Base-by-base conservation (phyloP, 768 basidiomycete species). In the Boletus barrowsii region DNA sequence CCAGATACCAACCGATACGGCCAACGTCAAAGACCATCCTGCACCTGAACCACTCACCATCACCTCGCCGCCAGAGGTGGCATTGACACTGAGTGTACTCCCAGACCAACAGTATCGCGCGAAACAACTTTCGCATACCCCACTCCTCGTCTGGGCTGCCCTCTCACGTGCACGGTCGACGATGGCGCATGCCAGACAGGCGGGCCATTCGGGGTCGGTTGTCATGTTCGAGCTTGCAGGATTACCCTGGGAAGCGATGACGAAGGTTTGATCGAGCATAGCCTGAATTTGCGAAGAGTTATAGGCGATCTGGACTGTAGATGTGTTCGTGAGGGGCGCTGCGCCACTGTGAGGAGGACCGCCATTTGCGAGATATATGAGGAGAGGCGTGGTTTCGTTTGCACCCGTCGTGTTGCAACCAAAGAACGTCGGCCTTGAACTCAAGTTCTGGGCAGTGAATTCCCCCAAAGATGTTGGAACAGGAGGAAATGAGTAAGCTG, bases 341-440 rank as follows among this genome's bases (percentile, higher is more conserved):
- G 69, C 60, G 18, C 74, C 68, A 32, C 76, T 67, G 53, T 63
- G 69, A 41, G 75, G 76, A 2, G 75, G 67, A 5, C 76, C 78
- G 29, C 81, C 80, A 59, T 79, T 81, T 1, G 83, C 82, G n/a
- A 84, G 66, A 66, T 86, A 86, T 51, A 84, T 73, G 15, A 85
- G 58, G 37, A 84, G 63, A 3, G 83, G 82, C 5, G 73, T 74
- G 40, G 65, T 68, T 0, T 55, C 59, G 22, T 61, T 66, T 44
- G 59, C 59, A 24, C 47, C 62, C 40, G 62, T 54, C 30, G 56
- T 58, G 8, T 72, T 58, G 59, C 79, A 79, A 5, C 78, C 80
- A 60, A 79, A 79, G 67, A 81, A 78, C 10, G 76, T 76, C 8
- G 77, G 77, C 10, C 70, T 67, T 0, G 55, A 48, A 32, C 62